A percentile compares a stretch with the other conserved stretches of the same genome.
Conservation (phyloP, 345 rosid genomes). For the Heritiera fomes region DNA sequence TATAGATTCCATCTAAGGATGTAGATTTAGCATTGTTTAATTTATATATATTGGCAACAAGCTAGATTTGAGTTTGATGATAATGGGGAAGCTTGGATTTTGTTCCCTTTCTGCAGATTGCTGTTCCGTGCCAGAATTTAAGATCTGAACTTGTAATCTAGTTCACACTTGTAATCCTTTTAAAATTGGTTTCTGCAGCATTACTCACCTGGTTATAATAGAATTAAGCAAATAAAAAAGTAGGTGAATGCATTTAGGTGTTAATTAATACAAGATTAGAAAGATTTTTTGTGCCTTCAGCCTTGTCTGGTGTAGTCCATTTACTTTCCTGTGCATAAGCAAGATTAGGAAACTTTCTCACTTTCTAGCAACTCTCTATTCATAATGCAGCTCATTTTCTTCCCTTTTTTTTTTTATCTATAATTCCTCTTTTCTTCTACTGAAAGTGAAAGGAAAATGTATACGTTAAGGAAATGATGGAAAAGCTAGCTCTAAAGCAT, state of each 20-base stretch:
- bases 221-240: slow-evolving; percentile 3
- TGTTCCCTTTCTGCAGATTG: background rate
- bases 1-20: slow-evolving; percentile 7
- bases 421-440: background rate
- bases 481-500: slow-evolving; percentile 29
- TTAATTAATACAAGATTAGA: slow-evolving; percentile 21
- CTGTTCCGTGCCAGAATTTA: background rate
- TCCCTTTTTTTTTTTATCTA: background rate
- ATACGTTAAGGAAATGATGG: background rate
- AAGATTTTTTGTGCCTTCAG: background rate
- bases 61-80: background rate
- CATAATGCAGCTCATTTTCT: background rate
- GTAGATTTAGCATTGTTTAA: slow-evolving; percentile 11
- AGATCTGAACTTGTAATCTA: slow-evolving; percentile 2
- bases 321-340: slow-evolving; percentile 3
- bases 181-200: slow-evolving; percentile 24
- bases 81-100: slow-evolving; percentile 24
- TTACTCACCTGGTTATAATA: slow-evolving; percentile 21
- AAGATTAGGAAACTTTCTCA: slow-evolving; percentile 14
- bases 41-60: slow-evolving; percentile 2
- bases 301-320: slow-evolving; percentile 24
- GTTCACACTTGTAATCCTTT: background rate
- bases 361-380: background rate
- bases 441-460: background rate
- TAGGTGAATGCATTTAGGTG: slow-evolving; percentile 6